Evolutionary conservation across 169 alveolate species (phyloP), one percentile per base, ranked within the genome.

Genomic region (Cryptosporidium viatorum): DNA sequence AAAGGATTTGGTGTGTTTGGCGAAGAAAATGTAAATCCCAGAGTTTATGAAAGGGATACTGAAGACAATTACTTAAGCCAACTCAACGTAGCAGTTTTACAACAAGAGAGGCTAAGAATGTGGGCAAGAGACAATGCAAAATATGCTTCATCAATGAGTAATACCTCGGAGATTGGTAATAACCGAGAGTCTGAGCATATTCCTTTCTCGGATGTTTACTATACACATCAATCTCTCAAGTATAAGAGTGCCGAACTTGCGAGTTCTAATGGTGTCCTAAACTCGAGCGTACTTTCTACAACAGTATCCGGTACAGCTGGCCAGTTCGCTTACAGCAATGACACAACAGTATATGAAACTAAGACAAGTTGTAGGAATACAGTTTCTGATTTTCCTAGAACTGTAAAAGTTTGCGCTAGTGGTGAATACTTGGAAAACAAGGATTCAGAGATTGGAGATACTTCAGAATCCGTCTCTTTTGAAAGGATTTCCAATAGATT

Each of bases 51-150:
- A 18, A 14, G 21, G 45, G 35, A 37, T 5, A 50, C 21, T 43
- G 51, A 80, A 6, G 71, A 74, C 33, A 62, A 59, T 16, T 74
- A 74, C 58, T 33, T 73, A 37, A 31, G 31, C 33, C 71, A 65
- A 29, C 71, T 65, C 8, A 80, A 80, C 39, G 89, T 65, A 3
- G 89, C 89, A n/a, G 59, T 80, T 41, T 62, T 80, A 14, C 89
- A 80, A 48, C 89, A 80, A 39, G 89, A 80, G 39, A 58, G 89
- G 9, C 29, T 80, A 12, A 80, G 75, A 43, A 80, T 80, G 89
- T 80, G 89, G 89, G 89, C 50, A 23, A 62, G 21, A 45, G 89
- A 80, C n/a, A 80, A 80, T 45, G 89, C 89, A 23, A 80, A 80
- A 31, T 39, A 80, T 59, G 18, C 89, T 1, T 35, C 67, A 41